Evolutionary conservation across 2,329 filamentous ascomycete species (phyloP).

Genomic region (Ceratocystis papillata): DNA sequence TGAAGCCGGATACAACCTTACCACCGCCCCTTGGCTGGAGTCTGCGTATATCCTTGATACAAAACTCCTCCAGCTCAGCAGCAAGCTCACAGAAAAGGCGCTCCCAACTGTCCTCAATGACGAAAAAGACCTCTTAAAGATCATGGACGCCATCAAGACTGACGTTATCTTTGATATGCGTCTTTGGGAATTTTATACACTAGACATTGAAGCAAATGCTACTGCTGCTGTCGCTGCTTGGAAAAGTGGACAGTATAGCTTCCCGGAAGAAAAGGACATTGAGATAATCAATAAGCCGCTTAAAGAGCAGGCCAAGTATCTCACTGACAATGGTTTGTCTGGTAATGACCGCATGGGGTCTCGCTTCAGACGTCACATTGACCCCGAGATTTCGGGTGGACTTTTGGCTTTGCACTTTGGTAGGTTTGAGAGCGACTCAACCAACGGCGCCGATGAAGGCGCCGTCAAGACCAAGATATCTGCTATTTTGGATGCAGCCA

Average conservation of each 20-base stretch:
- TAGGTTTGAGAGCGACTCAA: slow-evolving; percentile 41
- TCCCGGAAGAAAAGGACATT: slow-evolving; percentile 37
- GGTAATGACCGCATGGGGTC: slow-evolving; percentile 68
- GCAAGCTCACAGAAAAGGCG: slow-evolving; percentile 56
- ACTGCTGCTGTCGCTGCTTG: slow-evolving; percentile 61
- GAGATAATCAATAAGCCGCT: slow-evolving; percentile 25
- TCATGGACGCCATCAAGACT: slow-evolving; percentile 77
- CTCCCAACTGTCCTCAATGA: slow-evolving; percentile 64
- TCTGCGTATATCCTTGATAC: slow-evolving; percentile 53
- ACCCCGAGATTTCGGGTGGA: slow-evolving; percentile 56
- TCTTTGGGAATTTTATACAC: slow-evolving; percentile 87
- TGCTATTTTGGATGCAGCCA: slow-evolving; percentile 67
- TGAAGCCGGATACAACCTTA: slow-evolving; percentile 87
- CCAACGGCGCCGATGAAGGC: slow-evolving; percentile 38
- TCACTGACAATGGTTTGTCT: slow-evolving; percentile 57
- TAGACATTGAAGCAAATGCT: slow-evolving; percentile 65
- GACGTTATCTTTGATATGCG: slow-evolving; percentile 66
- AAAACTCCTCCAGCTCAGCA: slow-evolving; percentile 63
- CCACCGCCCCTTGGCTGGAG: slow-evolving; percentile 70
- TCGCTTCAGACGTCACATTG: slow-evolving; percentile 60
- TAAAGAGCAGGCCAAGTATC: slow-evolving; percentile 45
- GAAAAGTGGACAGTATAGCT: slow-evolving; percentile 48
- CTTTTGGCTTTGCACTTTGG: slow-evolving; percentile 27
- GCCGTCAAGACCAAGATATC: slow-evolving; percentile 42
- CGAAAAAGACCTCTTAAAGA: slow-evolving; percentile 59